Base-by-base conservation (phyloP, 1,284 basidiomycete genomes). In the Mycena citricolor region DNA sequence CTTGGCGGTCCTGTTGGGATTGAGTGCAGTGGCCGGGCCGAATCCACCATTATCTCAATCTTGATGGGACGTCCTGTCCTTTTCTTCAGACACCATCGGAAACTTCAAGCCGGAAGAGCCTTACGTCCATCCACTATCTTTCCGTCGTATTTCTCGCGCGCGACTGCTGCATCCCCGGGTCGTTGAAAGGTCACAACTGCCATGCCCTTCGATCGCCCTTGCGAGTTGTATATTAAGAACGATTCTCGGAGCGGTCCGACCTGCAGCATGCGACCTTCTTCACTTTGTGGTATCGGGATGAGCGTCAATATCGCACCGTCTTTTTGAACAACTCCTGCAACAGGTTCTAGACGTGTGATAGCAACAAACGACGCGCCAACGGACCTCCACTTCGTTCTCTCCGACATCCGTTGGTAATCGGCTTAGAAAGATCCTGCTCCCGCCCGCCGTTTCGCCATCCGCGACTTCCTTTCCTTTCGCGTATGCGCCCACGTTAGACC, bases 71-170 rank as follows among this genome's bases (percentile, higher is more conserved):
- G 73, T 50, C 78, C 84, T 86, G 41, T 20, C 4, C 21, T 23
- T 23, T 17, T 36, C 16, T 24, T 23, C 22, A 32, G 17, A 1
- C 7, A 32, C n/a, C 24, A 12, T 19, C 12, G 29, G 20, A 37
- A 24, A 33, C n/a, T 32, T 11, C 35, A 47, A 30, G 21, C 47
- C 32, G 24, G 39, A 44, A 21, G 32, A 43, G 2, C 77, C 84
- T 69, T 52, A 88, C 85, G 76, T 44, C 81, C 81, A 58, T 88
- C 85, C 13, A 88, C 76, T 43, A 86, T 74, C 64, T 86, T 86
- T 35, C 82, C 81, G 54, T 88, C 70, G 57, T 85, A 88, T 62
- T 83, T 86, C 23, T 64, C 57, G 22, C 76, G 71, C 10, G 85
- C 86, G 33, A 76, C 51, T 2, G 59, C 63, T 5, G 86, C 86